These are phyloP conservation scores for Monosporozyma aquatica DNA, from an alignment of 805 yeast species.

Conservation along the genomic window DNA sequence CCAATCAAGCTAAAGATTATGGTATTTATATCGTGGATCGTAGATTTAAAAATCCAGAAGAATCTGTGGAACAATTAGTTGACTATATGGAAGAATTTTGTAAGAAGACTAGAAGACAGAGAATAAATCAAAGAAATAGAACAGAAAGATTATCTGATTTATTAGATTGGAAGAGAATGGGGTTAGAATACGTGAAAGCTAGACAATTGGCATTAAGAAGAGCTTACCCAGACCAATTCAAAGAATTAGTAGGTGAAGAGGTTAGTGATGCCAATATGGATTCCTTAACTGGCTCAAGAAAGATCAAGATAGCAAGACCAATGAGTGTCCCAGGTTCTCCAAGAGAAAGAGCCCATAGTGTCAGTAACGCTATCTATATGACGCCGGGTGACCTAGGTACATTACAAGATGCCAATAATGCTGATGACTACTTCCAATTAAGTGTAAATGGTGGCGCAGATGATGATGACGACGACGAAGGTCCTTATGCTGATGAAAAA, in stretches of 20 bases:
- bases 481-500: slow-evolving; percentile 23
- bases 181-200: slow-evolving; percentile 90
- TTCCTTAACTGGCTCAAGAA: slow-evolving; percentile 31
- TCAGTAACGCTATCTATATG: slow-evolving; percentile 51
- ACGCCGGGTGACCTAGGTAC: slow-evolving; percentile 99
- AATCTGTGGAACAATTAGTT: slow-evolving; percentile 81
- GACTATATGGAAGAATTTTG: slow-evolving; percentile 86
- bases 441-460: slow-evolving; percentile 26
- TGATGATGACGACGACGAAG: slow-evolving; percentile 34
- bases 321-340: slow-evolving; percentile 98
- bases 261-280: slow-evolving; percentile 25
- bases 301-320: slow-evolving; percentile 77
- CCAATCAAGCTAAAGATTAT: slow-evolving; percentile 69
- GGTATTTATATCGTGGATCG: slow-evolving; percentile 97
- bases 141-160: slow-evolving; percentile 89
- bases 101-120: slow-evolving; percentile 84
- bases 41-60: slow-evolving; percentile 85
- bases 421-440: slow-evolving; percentile 63
- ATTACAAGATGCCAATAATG: slow-evolving; percentile 77
- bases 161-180: slow-evolving; percentile 97
- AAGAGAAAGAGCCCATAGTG: slow-evolving; percentile 33
- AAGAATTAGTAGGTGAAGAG: slow-evolving; percentile 29
- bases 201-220: slow-evolving; percentile 84
- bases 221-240: slow-evolving; percentile 84
- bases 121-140: slow-evolving; percentile 95